Evolutionary conservation across 106 monocot species (phyloP), one percentile per base, ranked within the genome.

Genomic region (Allium cepa): DNA sequence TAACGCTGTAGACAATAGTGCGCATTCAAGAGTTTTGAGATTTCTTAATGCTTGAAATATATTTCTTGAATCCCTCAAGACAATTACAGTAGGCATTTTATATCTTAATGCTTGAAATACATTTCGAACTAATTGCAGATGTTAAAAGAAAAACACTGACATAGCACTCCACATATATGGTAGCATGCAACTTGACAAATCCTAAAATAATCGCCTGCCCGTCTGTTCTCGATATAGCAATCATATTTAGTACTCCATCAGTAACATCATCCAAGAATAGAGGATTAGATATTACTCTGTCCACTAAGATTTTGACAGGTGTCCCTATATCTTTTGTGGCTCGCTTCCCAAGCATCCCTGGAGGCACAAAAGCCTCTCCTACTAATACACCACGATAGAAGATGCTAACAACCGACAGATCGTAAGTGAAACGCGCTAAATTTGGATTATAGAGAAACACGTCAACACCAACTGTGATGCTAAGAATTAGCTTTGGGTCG

Each of bases 371-470:
- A 10, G 86, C 66, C 51, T 73, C 17, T 11, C 79, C 86, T 14
- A 86, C 74, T 4, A n/a, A 15, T 0, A 26, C 22, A 1, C 72
- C 79, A 6, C 63, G 73, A 66, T 86, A 86, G 62, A 36, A 74
- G 26, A 86, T 11, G 9, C 7, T 7, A 8, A 79, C 65, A 7
- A 62, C 58, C 9, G 70, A 66, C 47, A 56, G 17, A 8, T 64
- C 4, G 67, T 77, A 86, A 49, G 22, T 7, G 59, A 82, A 86
- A 10, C 52, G 76, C 0, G 76, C 76, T 58, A 73, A 59, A 69
- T 82, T 86, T 11, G 68, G 85, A 68, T 86, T 86, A 45, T 79
- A 68, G 46, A 81, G 13, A 16, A 48, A 11, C 18, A 82, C 51
- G 8, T 49, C 27, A 0, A 71, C 51, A 7, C 53, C 67, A 16